A percentile compares a stretch with the other conserved stretches of the same genome.
Conservation (phyloP, 345 rosid species). For the Salix arbutifolia region DNA sequence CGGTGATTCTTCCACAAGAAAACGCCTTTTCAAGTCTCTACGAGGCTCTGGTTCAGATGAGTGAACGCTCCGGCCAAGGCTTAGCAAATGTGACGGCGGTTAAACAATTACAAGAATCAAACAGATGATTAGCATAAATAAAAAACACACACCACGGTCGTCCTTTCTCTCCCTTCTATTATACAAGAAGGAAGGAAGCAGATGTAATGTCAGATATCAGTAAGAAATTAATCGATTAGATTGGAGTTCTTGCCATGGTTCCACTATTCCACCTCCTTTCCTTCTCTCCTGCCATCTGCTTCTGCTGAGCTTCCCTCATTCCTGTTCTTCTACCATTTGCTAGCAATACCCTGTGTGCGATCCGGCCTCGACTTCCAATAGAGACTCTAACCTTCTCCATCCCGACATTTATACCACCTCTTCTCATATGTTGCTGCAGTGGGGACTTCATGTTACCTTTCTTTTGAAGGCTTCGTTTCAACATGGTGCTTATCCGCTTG, state of each 20-base stretch:
- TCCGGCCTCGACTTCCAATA: conserved; percentile 77
- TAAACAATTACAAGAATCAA: not conserved
- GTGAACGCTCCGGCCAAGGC: too few species aligned
- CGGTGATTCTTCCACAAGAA: not conserved
- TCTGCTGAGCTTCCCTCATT: conserved; percentile 53
- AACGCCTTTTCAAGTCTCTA: too few species aligned
- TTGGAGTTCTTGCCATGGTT: conserved; percentile 29
- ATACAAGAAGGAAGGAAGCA: not conserved
- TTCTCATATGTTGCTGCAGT: conserved; percentile 60
- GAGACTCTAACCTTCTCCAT: conserved; percentile 81
- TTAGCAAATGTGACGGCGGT: not conserved
- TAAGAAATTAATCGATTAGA: conserved; percentile 12
- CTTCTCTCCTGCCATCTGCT: conserved; percentile 51
- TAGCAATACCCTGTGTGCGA: conserved; percentile 50
- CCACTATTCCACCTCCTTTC: conserved; percentile 74
- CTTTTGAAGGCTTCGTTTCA: conserved; percentile 76
- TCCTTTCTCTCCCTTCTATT: not conserved
- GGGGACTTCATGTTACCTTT: conserved; percentile 51
- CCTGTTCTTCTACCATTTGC: conserved; percentile 58
- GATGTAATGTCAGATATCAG: not conserved
- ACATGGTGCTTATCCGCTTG: conserved; percentile 48
- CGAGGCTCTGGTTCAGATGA: too few species aligned
- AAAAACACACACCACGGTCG: not conserved
- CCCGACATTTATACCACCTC: conserved; percentile 77
- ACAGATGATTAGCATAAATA: not conserved